phyloP scores from a whole-genome alignment of 495 filamentous ascomycete genomes.

The Hypoxylon subgilvum region DNA sequence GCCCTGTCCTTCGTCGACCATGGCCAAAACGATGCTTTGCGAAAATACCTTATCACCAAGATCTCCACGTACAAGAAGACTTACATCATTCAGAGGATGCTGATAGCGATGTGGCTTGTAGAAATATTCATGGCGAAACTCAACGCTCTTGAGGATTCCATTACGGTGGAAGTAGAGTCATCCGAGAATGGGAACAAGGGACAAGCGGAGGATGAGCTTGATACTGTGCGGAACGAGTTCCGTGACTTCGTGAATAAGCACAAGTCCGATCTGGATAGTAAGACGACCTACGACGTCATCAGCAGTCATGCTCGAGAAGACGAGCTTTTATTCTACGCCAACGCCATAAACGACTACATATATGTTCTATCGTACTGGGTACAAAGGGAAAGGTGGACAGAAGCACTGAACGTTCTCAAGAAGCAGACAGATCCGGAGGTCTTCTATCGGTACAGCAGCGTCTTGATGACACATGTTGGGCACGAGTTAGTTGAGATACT shows the following conservation, averaged over 20 bases:
- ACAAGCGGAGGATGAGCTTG: slow-evolving; percentile 75
- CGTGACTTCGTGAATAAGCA: slow-evolving; percentile 85
- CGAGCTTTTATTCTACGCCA: slow-evolving; percentile 89
- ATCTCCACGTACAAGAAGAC: slow-evolving; percentile 81
- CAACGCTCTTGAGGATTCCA: slow-evolving; percentile 91
- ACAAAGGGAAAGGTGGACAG: slow-evolving; percentile 91
- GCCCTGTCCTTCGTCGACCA: slow-evolving; percentile 88
- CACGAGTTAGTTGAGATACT: slow-evolving; percentile 87
- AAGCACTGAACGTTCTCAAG: slow-evolving; percentile 85
- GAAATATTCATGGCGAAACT: slow-evolving; percentile 98
- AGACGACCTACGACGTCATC: slow-evolving; percentile 94
- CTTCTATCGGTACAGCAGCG: slow-evolving; percentile 93
- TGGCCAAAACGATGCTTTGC: slow-evolving; percentile 85
- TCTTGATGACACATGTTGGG: slow-evolving; percentile 89
- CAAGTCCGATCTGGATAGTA: slow-evolving; percentile 83
- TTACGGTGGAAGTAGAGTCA: slow-evolving; percentile 86
- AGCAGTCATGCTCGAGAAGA: slow-evolving; percentile 93
- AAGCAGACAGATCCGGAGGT: slow-evolving; percentile 88
- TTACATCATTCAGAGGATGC: slow-evolving; percentile 86
- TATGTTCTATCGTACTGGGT: slow-evolving; percentile 97
- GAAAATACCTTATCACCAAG: slow-evolving; percentile 88
- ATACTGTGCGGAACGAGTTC: slow-evolving; percentile 73
- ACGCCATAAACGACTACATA: slow-evolving; percentile 84
- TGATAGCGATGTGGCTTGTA: slow-evolving; percentile 94
- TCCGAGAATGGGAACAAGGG: slow-evolving; percentile 70